Evolutionary conservation across 805 yeast species (phyloP).

Genomic region (Danielia reshetovae): DNA sequence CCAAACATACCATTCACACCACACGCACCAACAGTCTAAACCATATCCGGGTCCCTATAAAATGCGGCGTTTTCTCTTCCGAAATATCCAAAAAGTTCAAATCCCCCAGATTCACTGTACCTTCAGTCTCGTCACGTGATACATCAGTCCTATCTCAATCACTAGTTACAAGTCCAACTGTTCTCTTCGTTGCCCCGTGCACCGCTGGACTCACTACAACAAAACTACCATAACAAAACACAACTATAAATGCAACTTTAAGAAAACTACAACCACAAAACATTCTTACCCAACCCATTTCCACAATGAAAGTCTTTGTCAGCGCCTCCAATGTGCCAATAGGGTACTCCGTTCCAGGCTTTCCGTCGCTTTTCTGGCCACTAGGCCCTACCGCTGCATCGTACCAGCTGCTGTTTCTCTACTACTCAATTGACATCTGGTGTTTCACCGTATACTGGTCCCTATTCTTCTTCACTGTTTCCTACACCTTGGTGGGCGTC

Average conservation of each 20-base stretch:
- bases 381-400: conserved; percentile 32
- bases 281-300: not conserved
- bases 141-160: too few species aligned
- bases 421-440: conserved; percentile 74
- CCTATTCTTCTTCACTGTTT: conserved; percentile 57
- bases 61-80: too few species aligned
- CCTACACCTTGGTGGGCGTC: conserved; percentile 62
- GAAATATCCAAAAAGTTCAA: too few species aligned
- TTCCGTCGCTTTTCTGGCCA: conserved; percentile 83
- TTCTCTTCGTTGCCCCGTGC: too few species aligned
- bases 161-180: too few species aligned
- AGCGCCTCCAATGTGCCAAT: conserved; percentile 62
- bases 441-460: conserved; percentile 80
- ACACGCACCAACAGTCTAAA: too few species aligned
- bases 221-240: not conserved
- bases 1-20: too few species aligned
- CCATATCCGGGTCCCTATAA: too few species aligned
- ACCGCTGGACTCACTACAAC: not conserved
- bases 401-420: conserved; percentile 55
- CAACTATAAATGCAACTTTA: not conserved
- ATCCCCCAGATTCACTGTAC: too few species aligned
- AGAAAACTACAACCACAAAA: not conserved
- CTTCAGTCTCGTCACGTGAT: too few species aligned
- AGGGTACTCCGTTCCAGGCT: conserved; percentile 74
- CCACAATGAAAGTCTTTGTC: conserved; percentile 25